Base-by-base conservation (phyloP, 257 asterid genomes). In the Solanum phureja region DNA sequence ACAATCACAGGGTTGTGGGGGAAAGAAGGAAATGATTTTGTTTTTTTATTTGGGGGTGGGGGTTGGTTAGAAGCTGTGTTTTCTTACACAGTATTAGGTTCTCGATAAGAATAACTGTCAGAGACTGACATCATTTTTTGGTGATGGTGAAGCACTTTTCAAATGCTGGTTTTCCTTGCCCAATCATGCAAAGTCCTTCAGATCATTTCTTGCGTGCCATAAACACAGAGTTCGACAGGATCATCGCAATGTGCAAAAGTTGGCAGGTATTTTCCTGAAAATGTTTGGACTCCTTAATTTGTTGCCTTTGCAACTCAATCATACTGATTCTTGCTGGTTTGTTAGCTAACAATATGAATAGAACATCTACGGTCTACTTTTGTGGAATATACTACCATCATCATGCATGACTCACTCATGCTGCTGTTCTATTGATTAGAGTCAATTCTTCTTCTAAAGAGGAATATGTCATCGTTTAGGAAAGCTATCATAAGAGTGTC, bases 151-250 rank as follows among this genome's bases (percentile, higher is more conserved):
- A 97, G 99, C 99, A 97, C 92, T 97, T 97, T 92, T 96, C 99
- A 13, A 97, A 97, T 93, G 99, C 99, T 89, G 99, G 99, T 89
- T 97, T 97, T 91, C 99, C 99, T 89, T 97, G 99, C 91, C 99
- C 99, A 10, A 97, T 97, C 90, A 97, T 97, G 99, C 99, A 97
- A 95, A 97, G 99, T 91, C 99, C 99, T 62, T 95, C 99, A 0
- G 99, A 97, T 91, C 99, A 97, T 92, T 97, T 97, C 87, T 96
- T 97, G 87, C 98, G 99, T 83, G 99, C 99, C 76, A 97, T 97
- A 91, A 96, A 97, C 88, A 96, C 99, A 6, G 98, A 97, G 89
- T 97, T 97, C 14, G 99, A 97, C 91, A 92, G 99, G 93, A 97
- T 97, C 88, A 97, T 97, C 83, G 98, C 98, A 8, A 97, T 96